A percentile compares a stretch with the other conserved stretches of the same genome.
phyloP scores from a whole-genome alignment of 257 asterid species.

The Ballota nigra region DNA sequence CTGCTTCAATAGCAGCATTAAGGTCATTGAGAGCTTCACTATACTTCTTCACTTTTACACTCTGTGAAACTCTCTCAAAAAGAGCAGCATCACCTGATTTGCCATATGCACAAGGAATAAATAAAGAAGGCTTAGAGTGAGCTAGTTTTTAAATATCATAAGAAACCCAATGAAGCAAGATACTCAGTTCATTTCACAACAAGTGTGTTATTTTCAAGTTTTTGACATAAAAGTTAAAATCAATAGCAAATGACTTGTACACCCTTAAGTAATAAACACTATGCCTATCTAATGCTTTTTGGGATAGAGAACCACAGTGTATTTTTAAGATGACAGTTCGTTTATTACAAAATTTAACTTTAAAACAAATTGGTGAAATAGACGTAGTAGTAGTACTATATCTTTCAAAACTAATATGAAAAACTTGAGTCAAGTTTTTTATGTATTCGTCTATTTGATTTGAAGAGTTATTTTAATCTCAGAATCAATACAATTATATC shows the following conservation, averaged over 20 bases:
- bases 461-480: background rate
- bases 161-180: background rate
- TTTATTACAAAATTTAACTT: background rate
- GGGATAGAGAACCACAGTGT: no score
- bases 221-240: no score
- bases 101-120: slow-evolving; percentile 40
- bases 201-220: background rate
- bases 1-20: slow-evolving; percentile 74
- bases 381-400: background rate
- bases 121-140: background rate
- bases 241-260: background rate
- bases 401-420: background rate
- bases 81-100: slow-evolving; percentile 58
- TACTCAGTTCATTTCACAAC: background rate
- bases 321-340: no score
- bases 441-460: no score
- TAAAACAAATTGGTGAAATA: background rate
- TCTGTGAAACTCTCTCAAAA: slow-evolving; percentile 69
- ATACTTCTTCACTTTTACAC: slow-evolving; percentile 65
- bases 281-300: no score
- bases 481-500: background rate
- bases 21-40: slow-evolving; percentile 74
- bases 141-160: background rate
- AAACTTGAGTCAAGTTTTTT: background rate
- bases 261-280: background rate